These are phyloP conservation scores for Yamadazyma triangularis DNA, from an alignment of 1,139 yeast species.

Conservation along the genomic window DNA sequence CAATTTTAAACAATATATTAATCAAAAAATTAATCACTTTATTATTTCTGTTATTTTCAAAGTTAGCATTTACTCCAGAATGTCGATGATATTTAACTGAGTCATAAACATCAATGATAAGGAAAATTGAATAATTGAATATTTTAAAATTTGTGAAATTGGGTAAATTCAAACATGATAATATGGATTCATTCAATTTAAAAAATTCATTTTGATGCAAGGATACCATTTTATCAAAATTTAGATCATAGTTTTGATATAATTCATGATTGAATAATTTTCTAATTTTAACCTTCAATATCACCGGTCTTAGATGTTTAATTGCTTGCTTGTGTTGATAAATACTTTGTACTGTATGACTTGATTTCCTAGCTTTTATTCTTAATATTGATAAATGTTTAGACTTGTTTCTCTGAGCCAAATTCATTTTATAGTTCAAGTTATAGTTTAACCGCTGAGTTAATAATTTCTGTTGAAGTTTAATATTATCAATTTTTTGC, in stretches of 20 bases:
- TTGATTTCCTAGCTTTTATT: neutral
- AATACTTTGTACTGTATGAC: no score
- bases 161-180: neutral
- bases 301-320: neutral
- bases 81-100: constrained; percentile 13
- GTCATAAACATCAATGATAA: constrained; percentile 21
- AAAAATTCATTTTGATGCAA: constrained; percentile 5
- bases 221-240: no score
- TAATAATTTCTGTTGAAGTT: neutral
- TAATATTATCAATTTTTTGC: neutral
- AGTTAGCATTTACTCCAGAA: constrained; percentile 27
- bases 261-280: neutral
- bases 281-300: constrained; percentile 1
- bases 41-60: constrained; percentile 1
- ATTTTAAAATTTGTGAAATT: constrained; percentile 1
- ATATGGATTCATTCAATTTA: neutral
- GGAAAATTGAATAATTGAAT: constrained; percentile 21
- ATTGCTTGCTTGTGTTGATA: neutral
- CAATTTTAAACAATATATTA: constrained; percentile 12
- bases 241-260: neutral
- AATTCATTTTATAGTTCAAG: neutral
- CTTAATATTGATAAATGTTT: neutral
- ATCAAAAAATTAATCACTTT: constrained; percentile 4
- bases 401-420: neutral
- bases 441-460: neutral